Percentiles rank a stretch among this genome's conserved stretches.
Evolutionary conservation across 495 filamentous ascomycete genomes (phyloP).

Genomic region (Neurospora terricola): DNA sequence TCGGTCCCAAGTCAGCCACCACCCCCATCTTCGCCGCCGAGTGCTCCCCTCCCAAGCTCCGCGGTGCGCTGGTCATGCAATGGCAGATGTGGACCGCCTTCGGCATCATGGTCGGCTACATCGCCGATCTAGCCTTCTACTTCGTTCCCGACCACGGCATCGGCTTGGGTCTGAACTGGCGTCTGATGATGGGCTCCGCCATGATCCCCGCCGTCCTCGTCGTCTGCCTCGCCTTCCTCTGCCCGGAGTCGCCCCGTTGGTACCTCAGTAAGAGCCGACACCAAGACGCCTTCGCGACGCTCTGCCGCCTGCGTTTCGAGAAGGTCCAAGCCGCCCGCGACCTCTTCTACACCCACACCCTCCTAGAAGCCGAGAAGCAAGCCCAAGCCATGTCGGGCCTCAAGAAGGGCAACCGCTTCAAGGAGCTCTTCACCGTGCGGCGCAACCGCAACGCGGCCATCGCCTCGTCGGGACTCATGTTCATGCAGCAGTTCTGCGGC

Average conservation of each 20-base stretch:
- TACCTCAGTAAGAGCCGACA: conserved; percentile 63
- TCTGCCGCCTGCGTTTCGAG: conserved; percentile 55
- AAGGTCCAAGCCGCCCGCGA: conserved; percentile 75
- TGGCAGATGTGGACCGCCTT: conserved; percentile 89
- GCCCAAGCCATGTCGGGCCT: conserved; percentile 40
- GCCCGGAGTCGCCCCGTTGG: conserved; percentile 65
- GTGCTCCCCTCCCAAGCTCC: conserved; percentile 57
- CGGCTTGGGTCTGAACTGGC: conserved; percentile 66
- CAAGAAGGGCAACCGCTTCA: conserved; percentile 47
- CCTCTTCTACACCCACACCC: conserved; percentile 68
- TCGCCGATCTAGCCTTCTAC: conserved; percentile 63
- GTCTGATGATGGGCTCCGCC: conserved; percentile 74
- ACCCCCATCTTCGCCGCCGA: conserved; percentile 72
- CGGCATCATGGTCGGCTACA: conserved; percentile 71
- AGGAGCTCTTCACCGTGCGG: conserved; percentile 62
- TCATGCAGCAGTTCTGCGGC: conserved; percentile 72
- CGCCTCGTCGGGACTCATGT: conserved; percentile 72
- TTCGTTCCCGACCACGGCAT: conserved; percentile 42
- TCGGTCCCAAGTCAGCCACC: conserved; percentile 73
- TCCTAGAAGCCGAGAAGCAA: conserved; percentile 56
- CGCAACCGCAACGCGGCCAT: conserved; percentile 69
- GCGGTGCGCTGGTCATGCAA: conserved; percentile 57
- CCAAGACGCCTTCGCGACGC: conserved; percentile 53
- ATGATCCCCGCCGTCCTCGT: conserved; percentile 65
- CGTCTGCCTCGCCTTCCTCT: conserved; percentile 57